These are phyloP conservation scores for Aspergillus ellipticus DNA, from an alignment of 495 filamentous ascomycete species.

Conservation along the genomic window DNA sequence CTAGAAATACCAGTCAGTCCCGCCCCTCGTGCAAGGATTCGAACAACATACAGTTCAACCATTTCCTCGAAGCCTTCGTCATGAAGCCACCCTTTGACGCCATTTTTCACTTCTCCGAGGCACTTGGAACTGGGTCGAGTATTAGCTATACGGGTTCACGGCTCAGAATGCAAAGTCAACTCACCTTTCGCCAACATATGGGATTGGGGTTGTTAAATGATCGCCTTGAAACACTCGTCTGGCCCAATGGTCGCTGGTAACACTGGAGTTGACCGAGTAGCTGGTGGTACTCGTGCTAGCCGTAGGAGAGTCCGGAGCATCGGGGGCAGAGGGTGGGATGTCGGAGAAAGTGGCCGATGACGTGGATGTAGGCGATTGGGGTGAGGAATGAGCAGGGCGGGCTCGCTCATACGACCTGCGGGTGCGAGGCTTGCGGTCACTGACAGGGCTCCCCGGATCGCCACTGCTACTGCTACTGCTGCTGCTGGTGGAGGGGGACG, in stretches of 20 bases:
- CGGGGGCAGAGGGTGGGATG: slow-evolving; percentile 36
- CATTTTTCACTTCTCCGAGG: slow-evolving; percentile 37
- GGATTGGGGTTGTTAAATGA: slow-evolving; percentile 38
- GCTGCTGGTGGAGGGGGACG: slow-evolving; percentile 26
- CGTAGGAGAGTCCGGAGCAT: slow-evolving; percentile 38
- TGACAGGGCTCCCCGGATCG: slow-evolving; percentile 28
- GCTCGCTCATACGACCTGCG: slow-evolving; percentile 40
- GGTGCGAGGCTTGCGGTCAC: slow-evolving; percentile 27
- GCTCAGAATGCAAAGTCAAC: background rate
- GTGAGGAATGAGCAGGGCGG: slow-evolving; percentile 29
- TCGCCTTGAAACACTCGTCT: slow-evolving; percentile 42
- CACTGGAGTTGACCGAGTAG: slow-evolving; percentile 29
- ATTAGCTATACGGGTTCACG: slow-evolving; percentile 16
- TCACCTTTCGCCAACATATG: slow-evolving; percentile 36
- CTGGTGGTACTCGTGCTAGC: slow-evolving; percentile 35
- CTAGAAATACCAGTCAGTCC: slow-evolving; percentile 21
- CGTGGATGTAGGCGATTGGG: slow-evolving; percentile 32
- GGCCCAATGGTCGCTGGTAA: slow-evolving; percentile 49
- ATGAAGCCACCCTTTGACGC: slow-evolving; percentile 31
- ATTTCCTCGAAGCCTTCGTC: slow-evolving; percentile 36
- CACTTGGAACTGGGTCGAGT: slow-evolving; percentile 42
- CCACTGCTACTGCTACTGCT: slow-evolving; percentile 22
- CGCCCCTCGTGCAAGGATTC: background rate
- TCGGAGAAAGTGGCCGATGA: slow-evolving; percentile 32
- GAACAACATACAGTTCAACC: slow-evolving; percentile 42